Conservation (phyloP, 1,284 basidiomycete species). For the Puccinia polysora region DNA sequence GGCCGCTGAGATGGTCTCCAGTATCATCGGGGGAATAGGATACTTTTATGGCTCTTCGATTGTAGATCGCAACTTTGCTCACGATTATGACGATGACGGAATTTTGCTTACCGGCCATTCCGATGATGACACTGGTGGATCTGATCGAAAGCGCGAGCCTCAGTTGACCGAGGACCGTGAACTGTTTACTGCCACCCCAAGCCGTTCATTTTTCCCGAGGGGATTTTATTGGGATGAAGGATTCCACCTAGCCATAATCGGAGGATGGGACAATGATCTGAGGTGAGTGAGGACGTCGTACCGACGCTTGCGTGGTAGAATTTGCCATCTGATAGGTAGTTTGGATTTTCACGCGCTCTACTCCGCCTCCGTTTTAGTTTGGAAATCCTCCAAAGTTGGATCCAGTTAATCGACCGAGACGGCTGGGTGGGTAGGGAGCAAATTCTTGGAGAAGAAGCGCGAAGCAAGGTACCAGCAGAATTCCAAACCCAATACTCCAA, state of each 20-base stretch:
- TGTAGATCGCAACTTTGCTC: conserved; percentile 73
- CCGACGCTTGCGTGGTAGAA: no score
- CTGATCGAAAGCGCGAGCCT: conserved; percentile 54
- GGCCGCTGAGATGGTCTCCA: conserved; percentile 80
- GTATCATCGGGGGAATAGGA: conserved; percentile 82
- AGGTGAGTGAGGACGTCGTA: no score
- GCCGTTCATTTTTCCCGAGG: conserved; percentile 88
- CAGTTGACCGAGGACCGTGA: conserved; percentile 67
- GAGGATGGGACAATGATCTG: conserved; percentile 84
- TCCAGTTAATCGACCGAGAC: conserved; percentile 79
- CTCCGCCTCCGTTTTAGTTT: no score
- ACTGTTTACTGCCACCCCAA: conserved; percentile 86
- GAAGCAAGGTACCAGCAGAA: conserved; percentile 77
- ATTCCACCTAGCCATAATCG: conserved; percentile 84
- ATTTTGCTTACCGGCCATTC: conserved; percentile 50
- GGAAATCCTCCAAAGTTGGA: conserved; percentile 83
- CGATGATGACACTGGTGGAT: conserved; percentile 52
- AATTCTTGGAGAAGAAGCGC: conserved; percentile 88
- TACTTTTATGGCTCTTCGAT: conserved; percentile 91
- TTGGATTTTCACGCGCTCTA: no score
- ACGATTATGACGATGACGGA: conserved; percentile 72
- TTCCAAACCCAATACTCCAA: conserved; percentile 88
- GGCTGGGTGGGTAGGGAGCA: conserved; percentile 95
- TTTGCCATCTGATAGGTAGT: no score
- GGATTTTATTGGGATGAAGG: conserved; percentile 99